Percentiles rank a stretch among this genome's conserved stretches.
Conservation (phyloP, 1,139 yeast genomes). For the Pichia sp. region DNA sequence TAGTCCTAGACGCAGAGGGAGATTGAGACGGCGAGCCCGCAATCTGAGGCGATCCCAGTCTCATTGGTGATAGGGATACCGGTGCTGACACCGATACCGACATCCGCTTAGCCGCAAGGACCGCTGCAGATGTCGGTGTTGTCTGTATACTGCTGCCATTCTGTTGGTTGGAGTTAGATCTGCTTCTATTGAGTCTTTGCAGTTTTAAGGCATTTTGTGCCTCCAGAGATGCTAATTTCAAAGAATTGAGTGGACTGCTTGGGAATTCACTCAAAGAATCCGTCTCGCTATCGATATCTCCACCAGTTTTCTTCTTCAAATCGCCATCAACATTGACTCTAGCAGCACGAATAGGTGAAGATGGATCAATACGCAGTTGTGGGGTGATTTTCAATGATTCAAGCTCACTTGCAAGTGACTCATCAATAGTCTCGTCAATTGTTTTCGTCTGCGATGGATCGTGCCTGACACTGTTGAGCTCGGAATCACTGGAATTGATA, state of each 20-base stretch:
- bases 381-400: not conserved
- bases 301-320: not conserved
- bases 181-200: conserved; percentile 13
- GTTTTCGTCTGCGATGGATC: too few species aligned
- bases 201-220: conserved; percentile 15
- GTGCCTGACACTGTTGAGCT: too few species aligned
- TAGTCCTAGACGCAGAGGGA: too few species aligned
- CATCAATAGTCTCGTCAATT: too few species aligned
- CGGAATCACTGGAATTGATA: too few species aligned
- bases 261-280: conserved; percentile 10
- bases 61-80: too few species aligned
- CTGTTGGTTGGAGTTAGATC: conserved; percentile 15
- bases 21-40: conserved; percentile 13
- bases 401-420: too few species aligned
- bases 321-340: not conserved
- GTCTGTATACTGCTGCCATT: not conserved
- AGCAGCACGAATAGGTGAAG: conserved; percentile 1
- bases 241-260: conserved; percentile 25
- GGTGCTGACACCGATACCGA: too few species aligned
- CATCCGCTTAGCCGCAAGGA: too few species aligned
- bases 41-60: not conserved
- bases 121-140: not conserved
- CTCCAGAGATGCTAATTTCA: conserved; percentile 16
- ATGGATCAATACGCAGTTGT: conserved; percentile 1
- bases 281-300: not conserved